Evolutionary conservation across 352 stramenopile genomes (phyloP), one percentile per base, ranked within the genome.

Genomic region (Globisporangium solare): DNA sequence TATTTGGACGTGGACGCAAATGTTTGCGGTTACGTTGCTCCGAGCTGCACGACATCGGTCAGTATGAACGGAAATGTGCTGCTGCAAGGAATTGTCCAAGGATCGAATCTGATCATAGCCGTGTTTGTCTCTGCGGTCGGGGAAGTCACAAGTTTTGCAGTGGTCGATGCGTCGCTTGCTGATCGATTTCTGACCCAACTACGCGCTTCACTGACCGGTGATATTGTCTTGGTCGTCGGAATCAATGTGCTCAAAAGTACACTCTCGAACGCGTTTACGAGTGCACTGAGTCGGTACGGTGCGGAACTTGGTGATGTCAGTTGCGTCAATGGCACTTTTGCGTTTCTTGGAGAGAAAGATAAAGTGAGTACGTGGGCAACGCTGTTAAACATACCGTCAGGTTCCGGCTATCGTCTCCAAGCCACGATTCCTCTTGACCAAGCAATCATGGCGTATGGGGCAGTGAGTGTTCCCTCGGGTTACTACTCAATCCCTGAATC

Each of bases 401-500:
- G 53, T 2, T 45, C 43, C 8, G 45, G 42, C 42, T 58, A 58
- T 37, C 53, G 43, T 15, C 27, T 58, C 6, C 42, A 43, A 14
- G 51, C 53, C 8, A 58, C 42, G 18, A 32, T 84, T 7, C 71
- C 74, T 0, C 63, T 87, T 3, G 15, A 59, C 6, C 55, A 71
- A 27, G 67, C 70, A 12, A 39, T 41, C 1, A 56, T 62, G 2
- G 50, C 60, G 37, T 88, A 85, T 49, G 56, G 45, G 10, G 37
- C 60, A 27, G 57, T 68, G 3, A 60, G 13, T 37, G 70, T 85
- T 11, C 74, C 72, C 20, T 55, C 54, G 4, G 77, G 74, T 8
- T 88, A 73, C 51, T 88, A 88, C 45, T 69, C 70, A 15, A 40
- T 71, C 18, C 77, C 77, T 11, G 74, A 85, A 40, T 62, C 60